A percentile compares a stretch with the other conserved stretches of the same genome.
phyloP scores from a whole-genome alignment of 202 grass and related monocot genomes.

The Cymbopogon flexuosus region DNA sequence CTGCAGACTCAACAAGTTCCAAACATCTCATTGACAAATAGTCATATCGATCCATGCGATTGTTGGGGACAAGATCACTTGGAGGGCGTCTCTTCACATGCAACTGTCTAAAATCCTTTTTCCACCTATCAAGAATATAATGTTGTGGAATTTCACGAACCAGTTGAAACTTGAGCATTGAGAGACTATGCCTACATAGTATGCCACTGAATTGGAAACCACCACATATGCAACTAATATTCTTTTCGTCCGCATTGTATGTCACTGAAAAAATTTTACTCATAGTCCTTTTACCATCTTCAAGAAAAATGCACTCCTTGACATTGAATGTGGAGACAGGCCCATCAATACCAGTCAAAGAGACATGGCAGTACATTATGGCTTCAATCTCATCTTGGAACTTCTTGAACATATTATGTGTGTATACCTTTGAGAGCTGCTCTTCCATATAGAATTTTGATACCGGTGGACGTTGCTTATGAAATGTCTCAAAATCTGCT shows the following conservation, averaged over 20 bases:
- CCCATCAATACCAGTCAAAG: slow-evolving; percentile 46
- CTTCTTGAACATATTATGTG: slow-evolving; percentile 92
- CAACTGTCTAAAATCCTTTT: slow-evolving; percentile 87
- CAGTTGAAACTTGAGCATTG: slow-evolving; percentile 83
- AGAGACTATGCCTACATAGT: slow-evolving; percentile 85
- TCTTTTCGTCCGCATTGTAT: slow-evolving; percentile 60
- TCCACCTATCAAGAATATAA: slow-evolving; percentile 91
- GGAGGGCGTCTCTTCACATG: slow-evolving; percentile 65
- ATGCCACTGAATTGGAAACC: slow-evolving; percentile 94
- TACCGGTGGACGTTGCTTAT: slow-evolving; percentile 84
- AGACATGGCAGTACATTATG: slow-evolving; percentile 97
- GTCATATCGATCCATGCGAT: slow-evolving; percentile 84
- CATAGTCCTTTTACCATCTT: slow-evolving; percentile 82
- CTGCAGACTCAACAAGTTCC: slow-evolving; percentile 83
- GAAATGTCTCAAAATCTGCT: slow-evolving; percentile 98
- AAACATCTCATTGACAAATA: slow-evolving; percentile 96
- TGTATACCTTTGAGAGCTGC: slow-evolving; percentile 91
- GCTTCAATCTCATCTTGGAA: slow-evolving; percentile 98
- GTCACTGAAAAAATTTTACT: slow-evolving; percentile 81
- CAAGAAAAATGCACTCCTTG: slow-evolving; percentile 89
- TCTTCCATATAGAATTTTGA: slow-evolving; percentile 99
- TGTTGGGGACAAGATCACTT: slow-evolving; percentile 72
- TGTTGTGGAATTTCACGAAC: slow-evolving; percentile 82
- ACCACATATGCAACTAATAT: slow-evolving; percentile 87
- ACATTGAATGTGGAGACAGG: slow-evolving; percentile 70